phyloP scores from a whole-genome alignment of 257 asterid genomes.

The Primulina tabacum region DNA sequence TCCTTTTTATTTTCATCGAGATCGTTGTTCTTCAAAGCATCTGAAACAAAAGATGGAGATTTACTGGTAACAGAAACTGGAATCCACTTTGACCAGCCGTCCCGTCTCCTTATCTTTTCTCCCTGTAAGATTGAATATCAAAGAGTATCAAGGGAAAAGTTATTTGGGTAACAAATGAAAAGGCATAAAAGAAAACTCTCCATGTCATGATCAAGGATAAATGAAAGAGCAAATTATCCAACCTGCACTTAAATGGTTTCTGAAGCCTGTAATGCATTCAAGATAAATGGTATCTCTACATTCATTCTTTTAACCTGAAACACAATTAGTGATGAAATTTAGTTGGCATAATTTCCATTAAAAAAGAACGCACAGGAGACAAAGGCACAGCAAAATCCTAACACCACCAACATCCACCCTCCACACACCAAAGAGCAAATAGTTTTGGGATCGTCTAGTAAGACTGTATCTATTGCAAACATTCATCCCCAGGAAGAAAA shows the following conservation, averaged over 20 bases:
- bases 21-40: conserved; percentile 30
- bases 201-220: conserved; percentile 16
- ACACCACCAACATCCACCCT: conserved; percentile 2
- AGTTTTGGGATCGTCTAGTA: background rate
- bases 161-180: background rate
- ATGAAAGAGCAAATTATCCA: conserved; percentile 17
- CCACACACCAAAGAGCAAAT: background rate
- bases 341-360: conserved; percentile 11
- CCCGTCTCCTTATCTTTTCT: conserved; percentile 81
- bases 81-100: conserved; percentile 81
- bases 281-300: conserved; percentile 63
- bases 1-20: conserved; percentile 36
- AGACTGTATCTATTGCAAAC: conserved; percentile 1
- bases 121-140: conserved; percentile 44
- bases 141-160: conserved; percentile 21
- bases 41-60: conserved; percentile 31
- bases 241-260: conserved; percentile 87
- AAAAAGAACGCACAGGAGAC: conserved; percentile 21
- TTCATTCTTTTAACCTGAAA: conserved; percentile 77
- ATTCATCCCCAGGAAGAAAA: background rate
- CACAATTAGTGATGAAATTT: conserved; percentile 9
- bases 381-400: conserved; percentile 1
- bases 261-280: conserved; percentile 75
- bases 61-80: conserved; percentile 34
- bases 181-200: conserved; percentile 5